Conservation (phyloP, 768 basidiomycete species). For the Mycena haematopus region DNA sequence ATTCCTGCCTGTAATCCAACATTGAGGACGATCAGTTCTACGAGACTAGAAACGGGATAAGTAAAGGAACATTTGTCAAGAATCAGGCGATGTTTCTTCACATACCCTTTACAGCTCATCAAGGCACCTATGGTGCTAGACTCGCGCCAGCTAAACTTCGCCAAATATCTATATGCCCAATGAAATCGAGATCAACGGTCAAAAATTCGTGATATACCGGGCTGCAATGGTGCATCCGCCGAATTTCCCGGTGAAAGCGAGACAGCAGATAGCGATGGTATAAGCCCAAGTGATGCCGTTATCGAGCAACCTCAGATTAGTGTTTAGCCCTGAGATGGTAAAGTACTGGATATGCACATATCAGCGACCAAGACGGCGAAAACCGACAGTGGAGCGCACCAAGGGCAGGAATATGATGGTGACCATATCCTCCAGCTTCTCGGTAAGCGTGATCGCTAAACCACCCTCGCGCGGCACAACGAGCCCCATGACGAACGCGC, state of each 20-base stretch:
- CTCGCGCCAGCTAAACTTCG: conserved; percentile 84
- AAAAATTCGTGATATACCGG: conserved; percentile 39
- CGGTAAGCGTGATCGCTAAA: conserved; percentile 85
- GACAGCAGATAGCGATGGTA: conserved; percentile 75
- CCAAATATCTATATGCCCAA: conserved; percentile 31
- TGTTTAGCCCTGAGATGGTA: conserved; percentile 88
- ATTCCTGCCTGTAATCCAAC: conserved; percentile 87
- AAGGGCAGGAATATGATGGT: conserved; percentile 88
- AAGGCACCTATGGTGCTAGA: conserved; percentile 83
- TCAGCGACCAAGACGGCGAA: not conserved
- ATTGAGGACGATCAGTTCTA: conserved; percentile 96
- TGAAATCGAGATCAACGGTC: too few species aligned
- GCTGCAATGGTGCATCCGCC: conserved; percentile 82
- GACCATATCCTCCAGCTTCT: conserved; percentile 97
- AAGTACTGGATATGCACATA: conserved; percentile 76
- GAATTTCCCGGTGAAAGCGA: conserved; percentile 91
- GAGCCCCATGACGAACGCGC: conserved; percentile 83
- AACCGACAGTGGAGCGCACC: conserved; percentile 46
- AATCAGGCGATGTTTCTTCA: not conserved
- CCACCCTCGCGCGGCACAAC: conserved; percentile 89
- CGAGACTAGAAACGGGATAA: conserved; percentile 54
- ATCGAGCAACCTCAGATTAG: conserved; percentile 85
- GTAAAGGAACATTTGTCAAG: not conserved
- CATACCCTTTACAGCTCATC: conserved; percentile 95
- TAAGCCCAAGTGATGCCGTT: conserved; percentile 89